Evolutionary conservation across 768 basidiomycete species (phyloP).

Genomic region (Pulveroboletus sp.): DNA sequence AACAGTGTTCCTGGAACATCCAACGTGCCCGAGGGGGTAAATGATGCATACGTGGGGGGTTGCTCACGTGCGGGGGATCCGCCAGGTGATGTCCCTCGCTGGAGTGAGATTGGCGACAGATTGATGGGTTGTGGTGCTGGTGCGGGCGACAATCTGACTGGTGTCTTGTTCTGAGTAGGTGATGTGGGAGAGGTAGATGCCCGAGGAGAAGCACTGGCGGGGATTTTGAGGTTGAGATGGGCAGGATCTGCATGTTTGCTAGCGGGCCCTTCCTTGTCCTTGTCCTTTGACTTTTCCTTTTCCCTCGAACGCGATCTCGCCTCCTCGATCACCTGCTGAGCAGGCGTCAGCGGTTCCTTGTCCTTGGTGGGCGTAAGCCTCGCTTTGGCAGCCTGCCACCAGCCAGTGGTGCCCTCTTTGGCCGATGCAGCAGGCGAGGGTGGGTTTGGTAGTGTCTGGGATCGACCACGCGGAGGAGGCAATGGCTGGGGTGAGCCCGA

Average conservation of each 20-base stretch:
- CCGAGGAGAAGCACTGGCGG: conserved; percentile 46
- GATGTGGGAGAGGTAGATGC: conserved; percentile 55
- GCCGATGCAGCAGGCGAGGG: conserved; percentile 64
- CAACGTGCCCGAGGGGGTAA: conserved; percentile 64
- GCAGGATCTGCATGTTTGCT: conserved; percentile 58
- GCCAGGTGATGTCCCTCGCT: conserved; percentile 40
- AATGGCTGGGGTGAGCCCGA: conserved; percentile 34
- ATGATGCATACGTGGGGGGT: conserved; percentile 76
- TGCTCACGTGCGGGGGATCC: conserved; percentile 42
- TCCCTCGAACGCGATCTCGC: conserved; percentile 67
- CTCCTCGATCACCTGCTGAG: conserved; percentile 78
- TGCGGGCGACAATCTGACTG: conserved; percentile 30
- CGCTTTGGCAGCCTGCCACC: conserved; percentile 78
- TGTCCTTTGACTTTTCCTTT: conserved; percentile 32
- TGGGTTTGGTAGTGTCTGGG: conserved; percentile 53
- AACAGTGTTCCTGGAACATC: conserved; percentile 76
- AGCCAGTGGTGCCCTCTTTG: conserved; percentile 54
- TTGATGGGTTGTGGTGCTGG: conserved; percentile 45
- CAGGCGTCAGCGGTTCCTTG: conserved; percentile 72
- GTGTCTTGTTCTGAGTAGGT: conserved; percentile 49
- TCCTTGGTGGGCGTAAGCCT: conserved; percentile 78
- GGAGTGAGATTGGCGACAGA: conserved; percentile 65
- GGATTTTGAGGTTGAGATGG: conserved; percentile 53
- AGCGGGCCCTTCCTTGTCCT: conserved; percentile 58
- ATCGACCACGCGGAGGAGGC: conserved; percentile 61